Conservation (phyloP, 805 yeast species). For the Starmera quercuum region DNA sequence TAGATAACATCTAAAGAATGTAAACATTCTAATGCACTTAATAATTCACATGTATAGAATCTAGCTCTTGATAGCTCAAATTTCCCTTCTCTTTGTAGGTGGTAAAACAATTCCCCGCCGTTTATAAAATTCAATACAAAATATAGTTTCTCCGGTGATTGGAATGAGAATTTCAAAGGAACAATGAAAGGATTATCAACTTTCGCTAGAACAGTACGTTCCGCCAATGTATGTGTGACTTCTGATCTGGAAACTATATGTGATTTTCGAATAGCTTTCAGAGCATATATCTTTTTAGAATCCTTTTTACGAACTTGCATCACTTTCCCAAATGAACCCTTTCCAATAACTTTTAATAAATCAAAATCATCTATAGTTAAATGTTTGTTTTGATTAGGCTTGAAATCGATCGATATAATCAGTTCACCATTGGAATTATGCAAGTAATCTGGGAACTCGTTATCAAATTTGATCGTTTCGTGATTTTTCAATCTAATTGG, state of each 20-base stretch:
- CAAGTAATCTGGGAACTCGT: slow-evolving; percentile 17
- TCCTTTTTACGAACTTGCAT: slow-evolving; percentile 98
- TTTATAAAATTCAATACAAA: slow-evolving; percentile 87
- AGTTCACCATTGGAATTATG: slow-evolving; percentile 36
- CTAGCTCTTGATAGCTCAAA: slow-evolving; percentile 85
- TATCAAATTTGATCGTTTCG: slow-evolving; percentile 38
- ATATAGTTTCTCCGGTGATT: slow-evolving; percentile 91
- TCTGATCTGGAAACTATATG: slow-evolving; percentile 92
- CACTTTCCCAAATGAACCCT: slow-evolving; percentile 97
- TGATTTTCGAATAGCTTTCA: slow-evolving; percentile 88
- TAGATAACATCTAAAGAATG: slow-evolving; percentile 91
- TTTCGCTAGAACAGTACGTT: slow-evolving; percentile 88
- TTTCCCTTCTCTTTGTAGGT: slow-evolving; percentile 83
- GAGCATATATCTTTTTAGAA: slow-evolving; percentile 89
- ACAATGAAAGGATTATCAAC: slow-evolving; percentile 94
- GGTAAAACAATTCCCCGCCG: slow-evolving; percentile 95
- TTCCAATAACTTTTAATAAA: slow-evolving; percentile 89
- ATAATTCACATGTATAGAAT: slow-evolving; percentile 88
- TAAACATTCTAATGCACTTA: slow-evolving; percentile 86
- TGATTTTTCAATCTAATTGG: slow-evolving; percentile 60
- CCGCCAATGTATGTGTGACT: slow-evolving; percentile 94
- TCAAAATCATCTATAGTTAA: slow-evolving; percentile 89
- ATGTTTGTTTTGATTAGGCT: slow-evolving; percentile 57
- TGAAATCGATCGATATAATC: slow-evolving; percentile 60
- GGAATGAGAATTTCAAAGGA: slow-evolving; percentile 92